Evolutionary conservation across 2,329 filamentous ascomycete species (phyloP), one percentile per base, ranked within the genome.

Genomic region (Neonectria hederae): DNA sequence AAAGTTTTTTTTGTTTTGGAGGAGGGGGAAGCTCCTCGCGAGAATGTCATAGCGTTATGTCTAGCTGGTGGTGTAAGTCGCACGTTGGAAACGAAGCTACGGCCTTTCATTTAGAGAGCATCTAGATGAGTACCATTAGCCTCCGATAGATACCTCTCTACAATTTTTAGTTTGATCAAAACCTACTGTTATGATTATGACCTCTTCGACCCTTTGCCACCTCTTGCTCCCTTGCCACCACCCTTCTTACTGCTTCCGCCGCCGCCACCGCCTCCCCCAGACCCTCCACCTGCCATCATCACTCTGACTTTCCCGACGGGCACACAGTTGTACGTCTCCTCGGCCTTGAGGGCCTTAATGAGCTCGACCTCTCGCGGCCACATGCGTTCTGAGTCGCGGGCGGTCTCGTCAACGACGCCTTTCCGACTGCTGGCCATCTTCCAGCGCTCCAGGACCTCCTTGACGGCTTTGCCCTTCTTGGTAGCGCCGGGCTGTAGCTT

Each of bases 401-500:
- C 81, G 62, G 81, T 80, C 75, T 90, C 88, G 74, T 92, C 90
- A 1, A 91, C 76, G 24, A 85, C 85, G 6, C 83, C 83, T 74
- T 86, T 89, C 75, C 81, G 84, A 9, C 75, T 77, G 7, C 89
- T 87, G 54, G 89, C 93, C 21, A 84, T 79, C 68, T 90, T 86
- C 94, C 95, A 97, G 64, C 87, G 86, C 53, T 90, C 89, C n/a
- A 98, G 79, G 32, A 98, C 90, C 79, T 98, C 95, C 76, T 92
- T 93, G 52, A 97, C 89, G 0, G 94, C 94, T 77, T 97, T 98
- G 10, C 96, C 95, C 81, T 97, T 97, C 84, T 98, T 99, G 68
- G 90, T 86, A 0, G 89, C 81, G 0, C 96, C 96, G 0, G 96
- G 96, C 79, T 98, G 96, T 72, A 99, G 79, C 83, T 99, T 99